Conservation (phyloP, 2,329 filamentous ascomycete species). For the Epichloe bromicola region DNA sequence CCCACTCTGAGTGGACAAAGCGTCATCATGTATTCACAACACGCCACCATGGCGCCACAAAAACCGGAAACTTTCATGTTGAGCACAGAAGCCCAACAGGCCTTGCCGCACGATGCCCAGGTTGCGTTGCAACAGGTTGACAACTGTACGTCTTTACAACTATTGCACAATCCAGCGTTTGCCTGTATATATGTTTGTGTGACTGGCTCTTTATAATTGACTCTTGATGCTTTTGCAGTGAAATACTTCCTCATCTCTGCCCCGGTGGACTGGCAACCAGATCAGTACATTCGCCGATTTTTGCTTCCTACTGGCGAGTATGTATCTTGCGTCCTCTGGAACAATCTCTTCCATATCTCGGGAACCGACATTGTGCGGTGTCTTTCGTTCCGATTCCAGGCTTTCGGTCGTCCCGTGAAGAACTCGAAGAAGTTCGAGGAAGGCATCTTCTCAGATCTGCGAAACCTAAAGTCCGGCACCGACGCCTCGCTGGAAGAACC, state of each 20-base stretch:
- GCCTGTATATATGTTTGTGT: neutral
- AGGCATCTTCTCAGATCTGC: conserved; percentile 95
- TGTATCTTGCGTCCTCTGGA: conserved; percentile 97
- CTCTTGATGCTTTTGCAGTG: conserved; percentile 38
- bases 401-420: conserved; percentile 94
- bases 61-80: conserved; percentile 99
- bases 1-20: conserved; percentile 10
- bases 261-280: conserved; percentile 91
- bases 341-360: conserved; percentile 98
- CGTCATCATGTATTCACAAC: conserved; percentile 62
- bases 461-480: conserved; percentile 95
- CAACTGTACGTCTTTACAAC: conserved; percentile 55
- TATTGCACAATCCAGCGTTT: neutral
- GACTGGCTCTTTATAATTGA: neutral
- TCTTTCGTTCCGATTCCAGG: conserved; percentile 94
- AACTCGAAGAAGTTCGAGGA: conserved; percentile 99
- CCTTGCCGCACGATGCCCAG: conserved; percentile 88
- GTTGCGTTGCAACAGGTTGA: conserved; percentile 97
- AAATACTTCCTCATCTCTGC: conserved; percentile 99
- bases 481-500: conserved; percentile 97
- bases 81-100: conserved; percentile 92
- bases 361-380: conserved; percentile 98
- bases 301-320: conserved; percentile 96
- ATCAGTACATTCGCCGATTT: conserved; percentile 94
- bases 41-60: conserved; percentile 80